Percentiles rank a stretch among this genome's conserved stretches.
Conservation (phyloP, 139 green algal genomes). For the Yamagishiella unicocca region DNA sequence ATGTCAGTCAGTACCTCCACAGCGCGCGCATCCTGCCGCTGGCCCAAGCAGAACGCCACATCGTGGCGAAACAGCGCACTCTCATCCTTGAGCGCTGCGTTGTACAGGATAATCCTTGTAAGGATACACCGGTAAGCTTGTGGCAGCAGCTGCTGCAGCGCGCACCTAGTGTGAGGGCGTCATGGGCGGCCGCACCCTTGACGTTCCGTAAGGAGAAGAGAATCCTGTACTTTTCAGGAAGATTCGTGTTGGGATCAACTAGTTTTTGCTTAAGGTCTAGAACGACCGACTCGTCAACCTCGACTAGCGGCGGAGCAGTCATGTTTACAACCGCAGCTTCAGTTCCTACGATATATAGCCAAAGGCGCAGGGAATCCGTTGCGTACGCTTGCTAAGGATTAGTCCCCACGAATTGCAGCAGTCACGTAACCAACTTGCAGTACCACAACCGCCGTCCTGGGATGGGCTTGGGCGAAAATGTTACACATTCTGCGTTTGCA, state of each 20-base stretch:
- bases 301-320: constrained; percentile 35
- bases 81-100: constrained; percentile 76
- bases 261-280: constrained; percentile 70
- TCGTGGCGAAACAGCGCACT: constrained; percentile 92
- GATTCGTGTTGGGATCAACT: constrained; percentile 45
- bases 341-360: too few relatives aligned
- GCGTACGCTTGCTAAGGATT: too few relatives aligned
- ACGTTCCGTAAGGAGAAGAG: constrained; percentile 88
- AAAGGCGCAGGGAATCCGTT: too few relatives aligned
- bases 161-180: constrained; percentile 76
- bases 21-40: constrained; percentile 85
- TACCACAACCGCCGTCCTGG: too few relatives aligned
- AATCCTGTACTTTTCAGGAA: constrained; percentile 86
- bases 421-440: too few relatives aligned
- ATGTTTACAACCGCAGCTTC: neutral
- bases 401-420: too few relatives aligned
- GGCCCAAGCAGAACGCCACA: constrained; percentile 92
- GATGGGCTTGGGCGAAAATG: too few relatives aligned
- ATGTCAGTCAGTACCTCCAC: constrained; percentile 70
- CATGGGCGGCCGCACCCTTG: constrained; percentile 62
- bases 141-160: neutral
- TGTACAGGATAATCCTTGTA: neutral
- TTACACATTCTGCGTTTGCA: too few relatives aligned
- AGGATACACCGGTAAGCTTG: neutral
- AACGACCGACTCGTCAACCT: constrained; percentile 57